Evolutionary conservation across 2,329 filamentous ascomycete genomes (phyloP).

Genomic region (Gremmenia infestans): DNA sequence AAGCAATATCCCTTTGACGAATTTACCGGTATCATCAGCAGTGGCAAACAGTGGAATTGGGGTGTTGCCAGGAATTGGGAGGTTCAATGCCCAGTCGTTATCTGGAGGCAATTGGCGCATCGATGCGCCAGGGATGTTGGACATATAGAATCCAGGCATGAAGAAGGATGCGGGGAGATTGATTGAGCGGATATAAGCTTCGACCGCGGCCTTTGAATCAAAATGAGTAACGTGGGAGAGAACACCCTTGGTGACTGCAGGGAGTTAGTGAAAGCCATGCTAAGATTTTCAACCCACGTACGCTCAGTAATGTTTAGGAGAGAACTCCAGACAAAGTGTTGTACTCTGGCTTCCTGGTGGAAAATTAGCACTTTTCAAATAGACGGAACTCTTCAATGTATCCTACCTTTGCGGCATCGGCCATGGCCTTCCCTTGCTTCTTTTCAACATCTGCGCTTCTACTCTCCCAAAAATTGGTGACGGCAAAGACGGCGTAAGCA

Average conservation of each 20-base stretch:
- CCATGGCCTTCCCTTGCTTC: constrained; percentile 44
- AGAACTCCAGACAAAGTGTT: constrained; percentile 44
- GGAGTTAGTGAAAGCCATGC: not conserved
- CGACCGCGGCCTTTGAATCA: constrained; percentile 35
- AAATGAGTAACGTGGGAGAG: constrained; percentile 38
- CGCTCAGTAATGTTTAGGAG: constrained; percentile 37
- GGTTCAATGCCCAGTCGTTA: constrained; percentile 28
- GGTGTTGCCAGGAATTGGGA: constrained; percentile 28
- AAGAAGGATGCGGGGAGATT: constrained; percentile 45
- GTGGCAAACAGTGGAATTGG: constrained; percentile 33
- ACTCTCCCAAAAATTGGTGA: constrained; percentile 33
- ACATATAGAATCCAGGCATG: constrained; percentile 47
- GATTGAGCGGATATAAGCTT: constrained; percentile 32
- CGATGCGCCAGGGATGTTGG: constrained; percentile 36
- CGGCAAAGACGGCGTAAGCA: constrained; percentile 30
- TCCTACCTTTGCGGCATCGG: constrained; percentile 40
- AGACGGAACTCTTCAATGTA: not conserved
- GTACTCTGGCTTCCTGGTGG: constrained; percentile 35
- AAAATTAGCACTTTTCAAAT: constrained; percentile 1
- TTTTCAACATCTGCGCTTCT: constrained; percentile 37
- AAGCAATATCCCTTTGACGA: constrained; percentile 30
- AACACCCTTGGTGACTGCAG: constrained; percentile 36
- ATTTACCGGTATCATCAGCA: constrained; percentile 33
- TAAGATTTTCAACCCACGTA: constrained; percentile 22
- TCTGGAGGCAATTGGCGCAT: constrained; percentile 25